Percentiles rank a stretch among this genome's conserved stretches.
Evolutionary conservation across 257 asterid genomes (phyloP).

Genomic region (Thymus mandschuricus): DNA sequence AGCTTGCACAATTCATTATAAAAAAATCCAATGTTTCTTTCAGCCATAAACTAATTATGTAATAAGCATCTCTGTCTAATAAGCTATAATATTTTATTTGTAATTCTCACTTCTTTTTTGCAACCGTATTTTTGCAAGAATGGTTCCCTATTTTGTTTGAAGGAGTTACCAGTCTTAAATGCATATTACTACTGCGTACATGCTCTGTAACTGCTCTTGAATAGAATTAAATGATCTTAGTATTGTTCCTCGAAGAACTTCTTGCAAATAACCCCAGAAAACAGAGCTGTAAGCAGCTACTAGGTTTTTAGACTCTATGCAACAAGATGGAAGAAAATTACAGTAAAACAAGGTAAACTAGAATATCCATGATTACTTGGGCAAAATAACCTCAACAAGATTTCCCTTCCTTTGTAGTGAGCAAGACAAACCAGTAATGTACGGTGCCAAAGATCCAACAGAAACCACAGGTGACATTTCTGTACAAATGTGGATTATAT

Average conservation of each 20-base stretch:
- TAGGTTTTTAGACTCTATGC: slow-evolving; percentile 12
- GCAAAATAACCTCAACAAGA: slow-evolving; percentile 87
- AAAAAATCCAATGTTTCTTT: slow-evolving; percentile 9
- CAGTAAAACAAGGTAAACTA: slow-evolving; percentile 28
- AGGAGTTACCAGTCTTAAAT: not conserved
- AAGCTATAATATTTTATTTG: not conserved
- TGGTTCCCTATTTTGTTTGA: not conserved
- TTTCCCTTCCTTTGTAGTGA: slow-evolving; percentile 79
- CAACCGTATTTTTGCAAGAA: not conserved
- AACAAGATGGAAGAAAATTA: slow-evolving; percentile 18
- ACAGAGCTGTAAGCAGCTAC: slow-evolving; percentile 2
- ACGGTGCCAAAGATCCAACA: slow-evolving; percentile 75
- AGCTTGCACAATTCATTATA: not conserved
- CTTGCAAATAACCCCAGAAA: slow-evolving; percentile 1
- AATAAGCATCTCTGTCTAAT: not conserved
- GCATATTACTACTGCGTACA: not conserved
- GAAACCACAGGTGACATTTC: slow-evolving; percentile 89
- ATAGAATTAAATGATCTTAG: not conserved
- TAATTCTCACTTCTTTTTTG: not conserved
- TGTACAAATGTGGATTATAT: slow-evolving; percentile 77
- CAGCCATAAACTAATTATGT: not conserved
- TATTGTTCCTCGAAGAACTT: slow-evolving; percentile 4
- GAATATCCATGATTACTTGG: slow-evolving; percentile 65
- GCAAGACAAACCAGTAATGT: slow-evolving; percentile 68
- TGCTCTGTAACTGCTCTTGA: slow-evolving; percentile 17